These are phyloP conservation scores for Verticillium zaregamsianum DNA, from an alignment of 2,329 filamentous ascomycete species.

Conservation along the genomic window DNA sequence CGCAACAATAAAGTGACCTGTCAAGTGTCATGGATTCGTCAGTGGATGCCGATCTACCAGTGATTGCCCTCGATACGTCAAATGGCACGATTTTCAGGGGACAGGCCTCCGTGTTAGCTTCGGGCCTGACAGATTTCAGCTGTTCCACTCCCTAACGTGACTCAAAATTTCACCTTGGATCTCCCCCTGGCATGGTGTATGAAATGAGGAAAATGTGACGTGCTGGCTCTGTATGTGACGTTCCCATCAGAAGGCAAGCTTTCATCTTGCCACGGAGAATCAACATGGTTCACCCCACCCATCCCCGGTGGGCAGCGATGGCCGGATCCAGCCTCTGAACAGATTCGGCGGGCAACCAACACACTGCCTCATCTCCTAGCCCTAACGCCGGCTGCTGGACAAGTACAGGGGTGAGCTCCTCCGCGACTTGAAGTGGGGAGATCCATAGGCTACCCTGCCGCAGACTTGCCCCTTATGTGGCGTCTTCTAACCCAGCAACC, in stretches of 20 bases:
- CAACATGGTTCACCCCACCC: not conserved
- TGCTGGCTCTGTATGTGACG: not conserved
- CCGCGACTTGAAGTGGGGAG: not conserved
- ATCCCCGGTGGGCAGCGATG: not conserved
- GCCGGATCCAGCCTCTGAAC: not conserved
- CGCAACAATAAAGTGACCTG: not conserved
- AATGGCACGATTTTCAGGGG: not conserved
- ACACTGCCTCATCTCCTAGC: not conserved
- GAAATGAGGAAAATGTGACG: not conserved
- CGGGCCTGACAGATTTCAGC: not conserved
- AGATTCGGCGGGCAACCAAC: not conserved
- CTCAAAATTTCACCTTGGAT: not conserved
- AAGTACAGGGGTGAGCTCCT: not conserved
- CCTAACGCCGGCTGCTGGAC: not conserved
- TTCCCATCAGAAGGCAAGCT: not conserved
- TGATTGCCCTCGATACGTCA: not conserved
- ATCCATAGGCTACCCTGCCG: not conserved
- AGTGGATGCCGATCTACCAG: not conserved
- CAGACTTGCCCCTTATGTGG: not conserved
- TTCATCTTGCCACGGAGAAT: not conserved
- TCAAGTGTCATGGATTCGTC: not conserved
- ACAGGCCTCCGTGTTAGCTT: not conserved
- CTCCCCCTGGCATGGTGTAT: not conserved
- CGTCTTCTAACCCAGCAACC: not conserved
- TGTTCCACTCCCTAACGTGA: not conserved